Percentiles rank a stretch among this genome's conserved stretches.
These are phyloP conservation scores for Plasmopara viticola DNA, from an alignment of 352 stramenopile species.

Conservation along the genomic window DNA sequence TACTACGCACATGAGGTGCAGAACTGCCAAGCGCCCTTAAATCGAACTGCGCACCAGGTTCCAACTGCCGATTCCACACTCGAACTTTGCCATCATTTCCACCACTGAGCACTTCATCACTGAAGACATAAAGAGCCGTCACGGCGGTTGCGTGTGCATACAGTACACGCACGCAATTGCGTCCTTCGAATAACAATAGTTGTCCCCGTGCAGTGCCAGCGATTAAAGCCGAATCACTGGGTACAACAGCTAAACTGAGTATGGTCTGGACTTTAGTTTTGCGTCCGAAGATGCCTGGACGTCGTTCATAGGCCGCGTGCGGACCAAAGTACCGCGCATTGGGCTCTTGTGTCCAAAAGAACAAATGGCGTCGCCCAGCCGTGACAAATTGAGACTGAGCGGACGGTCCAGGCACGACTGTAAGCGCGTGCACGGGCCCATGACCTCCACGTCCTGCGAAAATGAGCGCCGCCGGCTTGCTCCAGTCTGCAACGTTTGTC, in stretches of 20 bases:
- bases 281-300: slow-evolving; percentile 50
- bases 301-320: slow-evolving; percentile 42
- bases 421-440: slow-evolving; percentile 42
- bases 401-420: slow-evolving; percentile 17
- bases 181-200: slow-evolving; percentile 74
- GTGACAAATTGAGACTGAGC: slow-evolving; percentile 55
- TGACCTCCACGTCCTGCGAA: slow-evolving; percentile 45
- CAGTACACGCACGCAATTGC: slow-evolving; percentile 64
- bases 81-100: slow-evolving; percentile 71
- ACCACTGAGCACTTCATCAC: slow-evolving; percentile 54
- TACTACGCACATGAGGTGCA: slow-evolving; percentile 44
- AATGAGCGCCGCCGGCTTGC: slow-evolving; percentile 40
- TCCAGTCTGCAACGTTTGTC: slow-evolving; percentile 35
- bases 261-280: slow-evolving; percentile 70
- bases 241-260: slow-evolving; percentile 43
- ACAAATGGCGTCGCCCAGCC: slow-evolving; percentile 51
- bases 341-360: slow-evolving; percentile 67
- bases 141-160: slow-evolving; percentile 59
- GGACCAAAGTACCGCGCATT: slow-evolving; percentile 44
- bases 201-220: slow-evolving; percentile 68
- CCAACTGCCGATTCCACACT: slow-evolving; percentile 69
- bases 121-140: slow-evolving; percentile 49
- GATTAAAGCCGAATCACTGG: slow-evolving; percentile 40
- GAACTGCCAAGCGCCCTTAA: slow-evolving; percentile 59
- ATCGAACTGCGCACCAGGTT: slow-evolving; percentile 70